These are phyloP conservation scores for Sutorius eximius DNA, from an alignment of 1,284 basidiomycete species.

Conservation along the genomic window DNA sequence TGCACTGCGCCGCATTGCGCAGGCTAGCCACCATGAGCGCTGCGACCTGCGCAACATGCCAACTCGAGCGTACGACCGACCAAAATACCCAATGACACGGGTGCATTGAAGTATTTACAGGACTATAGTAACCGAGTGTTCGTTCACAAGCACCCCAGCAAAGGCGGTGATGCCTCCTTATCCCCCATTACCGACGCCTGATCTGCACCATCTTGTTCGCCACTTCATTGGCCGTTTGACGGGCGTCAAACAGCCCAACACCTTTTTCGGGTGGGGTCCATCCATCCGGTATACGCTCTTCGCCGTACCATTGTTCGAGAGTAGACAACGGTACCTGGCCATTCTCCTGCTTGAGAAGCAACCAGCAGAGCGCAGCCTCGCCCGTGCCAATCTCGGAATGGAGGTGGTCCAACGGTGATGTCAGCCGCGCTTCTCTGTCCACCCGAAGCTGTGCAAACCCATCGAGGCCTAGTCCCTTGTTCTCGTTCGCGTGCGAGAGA, in stretches of 20 bases:
- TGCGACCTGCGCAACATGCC: conserved; percentile 10
- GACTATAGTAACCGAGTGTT: not conserved
- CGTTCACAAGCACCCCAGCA: not conserved
- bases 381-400: conserved; percentile 61
- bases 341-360: conserved; percentile 38
- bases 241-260: conserved; percentile 27
- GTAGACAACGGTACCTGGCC: conserved; percentile 37
- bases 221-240: conserved; percentile 25
- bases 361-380: conserved; percentile 51
- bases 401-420: conserved; percentile 43
- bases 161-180: not conserved
- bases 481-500: conserved; percentile 26
- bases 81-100: not conserved
- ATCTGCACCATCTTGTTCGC: conserved; percentile 32
- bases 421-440: conserved; percentile 47
- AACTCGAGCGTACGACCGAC: too few species aligned
- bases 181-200: conserved; percentile 11
- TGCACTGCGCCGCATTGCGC: conserved; percentile 17
- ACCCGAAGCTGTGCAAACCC: conserved; percentile 48
- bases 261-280: conserved; percentile 37
- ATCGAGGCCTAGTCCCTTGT: conserved; percentile 28
- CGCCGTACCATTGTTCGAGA: conserved; percentile 49
- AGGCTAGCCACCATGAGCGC: not conserved
- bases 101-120: conserved; percentile 10
- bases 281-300: conserved; percentile 53